Conservation (phyloP, 2,329 filamentous ascomycete genomes). For the Paecilomyces sp. region DNA sequence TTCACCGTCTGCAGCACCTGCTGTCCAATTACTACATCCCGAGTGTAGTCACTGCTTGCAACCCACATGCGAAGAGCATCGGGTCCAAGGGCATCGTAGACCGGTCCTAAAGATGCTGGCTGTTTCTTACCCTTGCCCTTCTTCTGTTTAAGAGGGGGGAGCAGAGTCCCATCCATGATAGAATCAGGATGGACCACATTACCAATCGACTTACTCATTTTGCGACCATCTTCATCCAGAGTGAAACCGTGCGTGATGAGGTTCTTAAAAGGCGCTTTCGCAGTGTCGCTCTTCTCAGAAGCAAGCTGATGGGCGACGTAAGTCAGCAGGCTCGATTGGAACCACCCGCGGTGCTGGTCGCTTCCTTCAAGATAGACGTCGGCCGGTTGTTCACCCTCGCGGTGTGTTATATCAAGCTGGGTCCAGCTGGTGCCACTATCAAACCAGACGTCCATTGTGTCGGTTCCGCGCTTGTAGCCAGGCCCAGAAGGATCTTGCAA, state of each 20-base stretch:
- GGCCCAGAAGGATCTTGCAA: constrained; percentile 41
- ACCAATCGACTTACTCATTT: constrained; percentile 97
- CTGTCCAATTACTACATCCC: constrained; percentile 75
- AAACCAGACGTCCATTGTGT: constrained; percentile 99
- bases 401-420: constrained; percentile 32
- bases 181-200: constrained; percentile 76
- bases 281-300: constrained; percentile 19
- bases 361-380: constrained; percentile 92
- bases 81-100: constrained; percentile 68
- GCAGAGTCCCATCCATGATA: constrained; percentile 75
- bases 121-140: constrained; percentile 46
- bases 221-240: constrained; percentile 80
- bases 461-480: constrained; percentile 66
- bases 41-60: constrained; percentile 84
- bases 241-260: constrained; percentile 96
- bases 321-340: constrained; percentile 90
- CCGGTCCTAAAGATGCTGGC: constrained; percentile 24
- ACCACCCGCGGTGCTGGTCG: constrained; percentile 97
- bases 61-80: constrained; percentile 88
- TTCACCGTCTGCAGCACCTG: constrained; percentile 71
- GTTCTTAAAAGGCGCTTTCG: constrained; percentile 68
- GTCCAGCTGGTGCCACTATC: constrained; percentile 96
- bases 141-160: constrained; percentile 62
- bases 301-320: constrained; percentile 57
- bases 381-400: constrained; percentile 39